Evolutionary conservation across 495 filamentous ascomycete species (phyloP).

Genomic region (Xylaria grammica): DNA sequence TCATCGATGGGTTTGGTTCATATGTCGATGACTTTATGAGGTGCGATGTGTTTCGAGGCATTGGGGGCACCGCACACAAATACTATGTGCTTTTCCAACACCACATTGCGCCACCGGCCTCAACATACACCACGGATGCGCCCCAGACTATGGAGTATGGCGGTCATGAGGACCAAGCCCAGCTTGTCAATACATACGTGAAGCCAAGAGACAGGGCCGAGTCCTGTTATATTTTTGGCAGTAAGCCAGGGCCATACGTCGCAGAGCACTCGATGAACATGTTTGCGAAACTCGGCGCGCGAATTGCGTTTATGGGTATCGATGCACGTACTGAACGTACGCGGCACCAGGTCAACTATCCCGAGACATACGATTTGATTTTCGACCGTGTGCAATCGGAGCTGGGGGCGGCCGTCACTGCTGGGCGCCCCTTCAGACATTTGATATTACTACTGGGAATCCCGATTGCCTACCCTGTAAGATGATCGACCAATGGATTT

Average conservation of each 20-base stretch:
- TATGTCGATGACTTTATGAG: slow-evolving; percentile 95
- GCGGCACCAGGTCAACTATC: slow-evolving; percentile 87
- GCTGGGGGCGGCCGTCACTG: slow-evolving; percentile 57
- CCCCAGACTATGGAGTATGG: slow-evolving; percentile 40
- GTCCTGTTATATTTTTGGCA: slow-evolving; percentile 79
- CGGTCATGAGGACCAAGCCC: slow-evolving; percentile 65
- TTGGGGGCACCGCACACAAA: slow-evolving; percentile 84
- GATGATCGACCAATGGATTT: slow-evolving; percentile 16
- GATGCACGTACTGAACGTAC: slow-evolving; percentile 93
- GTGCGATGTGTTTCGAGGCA: slow-evolving; percentile 87
- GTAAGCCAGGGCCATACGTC: slow-evolving; percentile 77
- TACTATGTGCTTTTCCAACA: slow-evolving; percentile 97
- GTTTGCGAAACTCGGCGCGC: slow-evolving; percentile 81
- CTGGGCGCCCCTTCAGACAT: slow-evolving; percentile 70
- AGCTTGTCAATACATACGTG: slow-evolving; percentile 72
- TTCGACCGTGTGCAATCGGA: slow-evolving; percentile 72
- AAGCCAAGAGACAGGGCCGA: slow-evolving; percentile 61
- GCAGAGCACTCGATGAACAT: slow-evolving; percentile 79
- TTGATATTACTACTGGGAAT: slow-evolving; percentile 87
- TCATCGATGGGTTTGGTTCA: slow-evolving; percentile 91
- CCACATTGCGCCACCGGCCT: slow-evolving; percentile 79
- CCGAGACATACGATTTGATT: slow-evolving; percentile 84
- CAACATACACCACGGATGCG: slow-evolving; percentile 74
- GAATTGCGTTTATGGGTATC: slow-evolving; percentile 84
- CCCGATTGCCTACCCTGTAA: slow-evolving; percentile 87